Evolutionary conservation across 352 stramenopile species (phyloP).

Genomic region (Pythium monospermum): DNA sequence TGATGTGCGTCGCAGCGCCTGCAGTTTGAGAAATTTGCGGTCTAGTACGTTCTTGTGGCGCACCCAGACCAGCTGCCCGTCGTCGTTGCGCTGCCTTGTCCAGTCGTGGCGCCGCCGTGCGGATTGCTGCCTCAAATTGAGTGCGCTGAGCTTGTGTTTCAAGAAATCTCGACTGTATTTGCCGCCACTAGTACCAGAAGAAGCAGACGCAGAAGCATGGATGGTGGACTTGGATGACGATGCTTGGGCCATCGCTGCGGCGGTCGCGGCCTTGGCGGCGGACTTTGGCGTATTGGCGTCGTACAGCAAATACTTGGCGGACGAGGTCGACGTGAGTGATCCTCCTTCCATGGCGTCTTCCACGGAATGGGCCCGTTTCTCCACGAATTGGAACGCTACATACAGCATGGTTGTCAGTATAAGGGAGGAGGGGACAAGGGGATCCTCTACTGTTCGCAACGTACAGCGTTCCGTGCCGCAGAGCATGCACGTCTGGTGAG

Average conservation of each 20-base stretch:
- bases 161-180: conserved; percentile 62
- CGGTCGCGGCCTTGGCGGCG: conserved; percentile 37
- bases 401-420: too few species aligned
- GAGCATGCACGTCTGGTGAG: conserved; percentile 84
- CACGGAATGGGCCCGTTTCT: conserved; percentile 28
- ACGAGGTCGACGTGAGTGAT: conserved; percentile 30
- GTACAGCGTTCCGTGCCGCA: conserved; percentile 79
- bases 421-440: too few species aligned
- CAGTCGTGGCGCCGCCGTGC: conserved; percentile 82
- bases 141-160: conserved; percentile 72
- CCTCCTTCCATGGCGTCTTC: conserved; percentile 35
- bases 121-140: conserved; percentile 78
- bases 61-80: conserved; percentile 81
- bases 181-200: too few species aligned
- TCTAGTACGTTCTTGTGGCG: conserved; percentile 73
- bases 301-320: conserved; percentile 70
- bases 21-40: conserved; percentile 57
- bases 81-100: conserved; percentile 67
- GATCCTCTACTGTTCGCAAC: too few species aligned
- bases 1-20: conserved; percentile 31
- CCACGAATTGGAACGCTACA: conserved; percentile 65
- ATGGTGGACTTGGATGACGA: conserved; percentile 21
- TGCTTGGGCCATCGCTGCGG: conserved; percentile 18
- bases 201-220: too few species aligned
- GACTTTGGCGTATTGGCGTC: conserved; percentile 57